A percentile compares a stretch with the other conserved stretches of the same genome.
Evolutionary conservation across 805 yeast genomes (phyloP).

Genomic region (Phaffomyces antillensis): DNA sequence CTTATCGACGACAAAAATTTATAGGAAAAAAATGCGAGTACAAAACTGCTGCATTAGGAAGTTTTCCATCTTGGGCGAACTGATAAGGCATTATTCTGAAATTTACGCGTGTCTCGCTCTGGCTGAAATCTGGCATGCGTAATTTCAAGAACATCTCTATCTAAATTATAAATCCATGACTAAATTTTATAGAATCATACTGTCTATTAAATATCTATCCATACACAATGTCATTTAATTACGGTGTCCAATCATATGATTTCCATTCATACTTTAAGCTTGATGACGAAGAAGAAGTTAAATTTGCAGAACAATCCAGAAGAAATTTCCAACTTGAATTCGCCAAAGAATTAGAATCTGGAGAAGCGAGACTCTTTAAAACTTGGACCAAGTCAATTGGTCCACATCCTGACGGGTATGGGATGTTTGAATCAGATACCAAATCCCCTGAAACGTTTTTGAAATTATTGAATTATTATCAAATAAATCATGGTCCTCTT

Average conservation of each 20-base stretch:
- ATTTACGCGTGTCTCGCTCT: not conserved
- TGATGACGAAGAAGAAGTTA: conserved; percentile 22
- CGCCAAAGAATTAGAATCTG: conserved; percentile 31
- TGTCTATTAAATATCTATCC: too few species aligned
- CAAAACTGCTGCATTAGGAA: conserved; percentile 1
- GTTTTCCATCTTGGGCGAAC: not conserved
- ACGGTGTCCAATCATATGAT: conserved; percentile 37
- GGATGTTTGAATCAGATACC: conserved; percentile 54
- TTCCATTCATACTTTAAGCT: conserved; percentile 46
- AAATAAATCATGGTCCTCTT: conserved; percentile 43
- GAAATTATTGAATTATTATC: conserved; percentile 42
- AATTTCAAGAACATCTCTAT: not conserved
- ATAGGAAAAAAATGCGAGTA: not conserved
- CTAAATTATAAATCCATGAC: not conserved
- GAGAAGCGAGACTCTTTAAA: conserved; percentile 35
- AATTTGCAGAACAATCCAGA: conserved; percentile 31
- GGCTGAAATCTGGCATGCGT: not conserved
- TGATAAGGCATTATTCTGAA: conserved; percentile 2
- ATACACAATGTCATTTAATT: conserved; percentile 12
- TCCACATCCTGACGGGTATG: conserved; percentile 43
- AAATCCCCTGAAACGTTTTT: conserved; percentile 37
- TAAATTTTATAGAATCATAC: too few species aligned
- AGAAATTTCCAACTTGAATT: conserved; percentile 35
- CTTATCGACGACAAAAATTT: conserved; percentile 7
- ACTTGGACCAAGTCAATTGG: conserved; percentile 45